phyloP scores from a whole-genome alignment of 2,329 filamentous ascomycete genomes.

The Trichoderma simmonsii region DNA sequence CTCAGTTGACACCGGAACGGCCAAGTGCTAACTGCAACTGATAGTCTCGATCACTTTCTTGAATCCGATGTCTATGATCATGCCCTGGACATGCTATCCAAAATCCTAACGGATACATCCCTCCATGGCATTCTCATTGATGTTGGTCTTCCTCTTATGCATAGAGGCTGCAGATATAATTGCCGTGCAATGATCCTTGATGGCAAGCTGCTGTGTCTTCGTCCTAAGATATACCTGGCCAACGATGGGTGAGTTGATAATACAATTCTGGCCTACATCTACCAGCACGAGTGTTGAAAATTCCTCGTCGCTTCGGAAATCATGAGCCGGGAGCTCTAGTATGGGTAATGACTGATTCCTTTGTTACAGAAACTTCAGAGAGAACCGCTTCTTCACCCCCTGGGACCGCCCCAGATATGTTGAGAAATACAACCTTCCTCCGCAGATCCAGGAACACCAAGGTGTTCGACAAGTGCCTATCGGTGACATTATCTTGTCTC shows the following conservation, averaged over 20 bases:
- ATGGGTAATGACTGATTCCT: neutral
- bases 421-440: constrained; percentile 44
- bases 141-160: constrained; percentile 42
- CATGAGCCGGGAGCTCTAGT: no score
- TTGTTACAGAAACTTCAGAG: constrained; percentile 39
- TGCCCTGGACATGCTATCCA: constrained; percentile 31
- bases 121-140: constrained; percentile 40
- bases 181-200: constrained; percentile 38
- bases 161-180: constrained; percentile 27
- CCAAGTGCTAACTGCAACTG: neutral
- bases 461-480: constrained; percentile 41
- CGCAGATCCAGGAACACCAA: constrained; percentile 24
- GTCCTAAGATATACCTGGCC: constrained; percentile 61
- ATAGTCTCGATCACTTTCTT: constrained; percentile 60
- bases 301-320: no score
- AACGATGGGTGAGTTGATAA: constrained; percentile 30
- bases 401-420: constrained; percentile 36
- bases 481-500: constrained; percentile 40
- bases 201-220: constrained; percentile 66
- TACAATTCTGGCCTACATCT: no score
- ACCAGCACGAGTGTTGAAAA: no score
- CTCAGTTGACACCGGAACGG: neutral
- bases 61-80: constrained; percentile 41
- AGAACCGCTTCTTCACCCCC: constrained; percentile 40
- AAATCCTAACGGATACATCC: constrained; percentile 32